A percentile compares a stretch with the other conserved stretches of the same genome.
phyloP scores from a whole-genome alignment of 179 eudicot genomes.

The Silene vulgaris region DNA sequence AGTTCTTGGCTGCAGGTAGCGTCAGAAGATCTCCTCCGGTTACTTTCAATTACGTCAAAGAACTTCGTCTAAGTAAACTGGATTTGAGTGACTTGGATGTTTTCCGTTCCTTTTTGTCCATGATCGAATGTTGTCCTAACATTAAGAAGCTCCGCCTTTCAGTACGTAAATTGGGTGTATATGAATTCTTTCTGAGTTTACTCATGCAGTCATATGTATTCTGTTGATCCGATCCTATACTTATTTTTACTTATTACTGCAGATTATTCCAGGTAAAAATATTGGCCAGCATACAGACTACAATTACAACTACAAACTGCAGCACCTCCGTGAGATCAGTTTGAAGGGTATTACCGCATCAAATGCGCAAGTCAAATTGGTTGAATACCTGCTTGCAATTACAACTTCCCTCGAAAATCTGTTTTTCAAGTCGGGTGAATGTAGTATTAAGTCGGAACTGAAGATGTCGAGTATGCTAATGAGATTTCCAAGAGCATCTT shows the following conservation, averaged over 20 bases:
- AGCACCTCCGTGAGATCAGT: neutral
- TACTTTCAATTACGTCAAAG: neutral
- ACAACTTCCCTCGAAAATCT: neutral
- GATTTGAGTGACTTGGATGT: neutral
- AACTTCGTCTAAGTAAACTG: neutral
- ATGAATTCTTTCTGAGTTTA: neutral
- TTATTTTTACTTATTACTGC: neutral
- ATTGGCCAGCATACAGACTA: neutral
- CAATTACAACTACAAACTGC: neutral
- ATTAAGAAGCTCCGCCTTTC: neutral
- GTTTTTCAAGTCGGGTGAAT: neutral
- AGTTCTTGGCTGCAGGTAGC: constrained; percentile 7
- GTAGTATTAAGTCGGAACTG: neutral
- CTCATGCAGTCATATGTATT: neutral
- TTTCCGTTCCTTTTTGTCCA: neutral
- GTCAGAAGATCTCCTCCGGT: neutral
- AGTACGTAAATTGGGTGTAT: neutral
- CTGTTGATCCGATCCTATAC: neutral
- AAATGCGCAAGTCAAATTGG: neutral
- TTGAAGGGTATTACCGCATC: constrained; percentile 13
- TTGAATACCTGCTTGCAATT: neutral
- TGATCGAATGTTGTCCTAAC: constrained; percentile 7
- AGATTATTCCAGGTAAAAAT: neutral
- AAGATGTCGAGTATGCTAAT: neutral
- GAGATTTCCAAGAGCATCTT: constrained; percentile 10